Conservation (phyloP, 2,329 filamentous ascomycete species). For the Coniochaeta pulveracea region DNA sequence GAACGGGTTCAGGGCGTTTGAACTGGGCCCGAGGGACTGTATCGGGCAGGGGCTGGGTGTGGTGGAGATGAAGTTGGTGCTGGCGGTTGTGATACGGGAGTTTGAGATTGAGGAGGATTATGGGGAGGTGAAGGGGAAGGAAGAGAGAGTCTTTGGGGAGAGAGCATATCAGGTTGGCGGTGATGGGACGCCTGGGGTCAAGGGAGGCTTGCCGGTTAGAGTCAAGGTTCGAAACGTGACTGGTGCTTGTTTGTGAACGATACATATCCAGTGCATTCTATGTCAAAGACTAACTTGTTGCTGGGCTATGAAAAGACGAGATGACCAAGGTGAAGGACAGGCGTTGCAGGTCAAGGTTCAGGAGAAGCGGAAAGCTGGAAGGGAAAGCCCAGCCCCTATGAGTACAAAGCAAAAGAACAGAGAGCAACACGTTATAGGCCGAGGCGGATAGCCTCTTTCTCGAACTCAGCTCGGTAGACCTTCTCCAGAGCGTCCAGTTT, state of each 20-base stretch:
- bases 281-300: too few relatives aligned
- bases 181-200: slow-evolving; percentile 18
- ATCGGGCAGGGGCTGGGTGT: slow-evolving; percentile 45
- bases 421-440: too few relatives aligned
- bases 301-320: too few relatives aligned
- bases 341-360: too few relatives aligned
- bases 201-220: slow-evolving; percentile 25
- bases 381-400: too few relatives aligned
- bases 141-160: slow-evolving; percentile 16
- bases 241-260: too few relatives aligned
- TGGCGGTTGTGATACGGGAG: slow-evolving; percentile 33
- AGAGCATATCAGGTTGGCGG: slow-evolving; percentile 17
- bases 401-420: background rate
- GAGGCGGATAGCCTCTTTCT: background rate
- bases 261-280: too few relatives aligned
- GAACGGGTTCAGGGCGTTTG: slow-evolving; percentile 41
- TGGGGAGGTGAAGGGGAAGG: slow-evolving; percentile 23
- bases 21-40: slow-evolving; percentile 40
- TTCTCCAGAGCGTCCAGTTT: too few relatives aligned
- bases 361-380: too few relatives aligned
- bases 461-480: too few relatives aligned
- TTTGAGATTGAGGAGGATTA: slow-evolving; percentile 38
- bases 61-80: slow-evolving; percentile 36
- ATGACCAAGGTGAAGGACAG: too few relatives aligned
- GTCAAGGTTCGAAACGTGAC: background rate